Percentiles rank a stretch among this genome's conserved stretches.
Conservation (phyloP, 2,329 filamentous ascomycete species). For the Didymella keratinophila region DNA sequence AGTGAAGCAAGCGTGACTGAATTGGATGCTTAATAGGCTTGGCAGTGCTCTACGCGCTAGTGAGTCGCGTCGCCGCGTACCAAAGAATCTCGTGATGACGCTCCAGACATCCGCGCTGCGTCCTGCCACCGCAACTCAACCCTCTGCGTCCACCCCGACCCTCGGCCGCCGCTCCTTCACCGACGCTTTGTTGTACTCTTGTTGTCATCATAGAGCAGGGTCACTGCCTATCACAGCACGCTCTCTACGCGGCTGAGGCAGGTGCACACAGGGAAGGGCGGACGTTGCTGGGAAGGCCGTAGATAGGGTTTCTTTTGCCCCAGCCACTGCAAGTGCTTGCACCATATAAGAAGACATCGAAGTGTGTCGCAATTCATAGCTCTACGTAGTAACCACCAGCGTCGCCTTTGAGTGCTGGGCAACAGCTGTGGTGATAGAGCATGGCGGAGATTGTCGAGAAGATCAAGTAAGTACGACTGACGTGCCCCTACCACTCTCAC, state of each 20-base stretch:
- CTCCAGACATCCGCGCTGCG: constrained; percentile 10
- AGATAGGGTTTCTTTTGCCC: constrained; percentile 16
- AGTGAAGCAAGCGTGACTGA: constrained; percentile 1
- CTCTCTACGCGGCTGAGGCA: neutral
- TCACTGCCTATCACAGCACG: neutral
- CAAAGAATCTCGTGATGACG: constrained; percentile 34
- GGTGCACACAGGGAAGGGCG: constrained; percentile 6
- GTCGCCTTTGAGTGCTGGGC: constrained; percentile 6
- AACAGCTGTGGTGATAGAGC: constrained; percentile 21
- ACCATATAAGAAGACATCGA: neutral
- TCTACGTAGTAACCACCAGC: constrained; percentile 17
- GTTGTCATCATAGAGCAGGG: neutral
- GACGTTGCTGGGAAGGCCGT: constrained; percentile 1
- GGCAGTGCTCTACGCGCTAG: constrained; percentile 33
- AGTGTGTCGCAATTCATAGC: constrained; percentile 23
- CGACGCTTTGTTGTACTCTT: neutral
- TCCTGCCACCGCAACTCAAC: constrained; percentile 14
- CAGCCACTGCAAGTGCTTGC: constrained; percentile 7
- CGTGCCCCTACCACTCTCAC: neutral
- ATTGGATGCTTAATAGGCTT: constrained; percentile 34
- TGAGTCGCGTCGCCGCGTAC: constrained; percentile 33
- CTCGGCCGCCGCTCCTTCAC: constrained; percentile 1
- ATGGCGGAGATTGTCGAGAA: constrained; percentile 48
- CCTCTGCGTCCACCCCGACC: constrained; percentile 8
- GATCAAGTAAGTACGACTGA: constrained; percentile 41